Evolutionary conservation across 352 stramenopile genomes (phyloP).

Genomic region (Phytophthora citricola): DNA sequence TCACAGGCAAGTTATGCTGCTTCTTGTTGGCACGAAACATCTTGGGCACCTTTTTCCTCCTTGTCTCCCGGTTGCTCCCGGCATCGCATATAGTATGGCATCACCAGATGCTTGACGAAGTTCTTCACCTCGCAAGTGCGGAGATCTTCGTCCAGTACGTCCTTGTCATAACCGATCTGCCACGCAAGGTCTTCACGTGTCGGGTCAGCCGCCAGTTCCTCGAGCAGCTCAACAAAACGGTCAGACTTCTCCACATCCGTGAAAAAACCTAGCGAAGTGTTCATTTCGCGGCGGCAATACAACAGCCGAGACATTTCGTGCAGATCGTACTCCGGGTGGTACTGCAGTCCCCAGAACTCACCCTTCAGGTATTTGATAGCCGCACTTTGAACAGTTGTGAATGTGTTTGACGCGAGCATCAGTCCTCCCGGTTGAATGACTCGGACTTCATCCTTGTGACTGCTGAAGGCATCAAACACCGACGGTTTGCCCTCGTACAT

Average conservation of each 20-base stretch:
- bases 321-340: conserved; percentile 82
- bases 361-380: conserved; percentile 64
- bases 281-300: conserved; percentile 69
- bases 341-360: conserved; percentile 83
- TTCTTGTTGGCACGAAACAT: conserved; percentile 28
- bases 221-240: conserved; percentile 57
- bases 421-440: conserved; percentile 58
- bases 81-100: conserved; percentile 57
- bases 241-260: conserved; percentile 54
- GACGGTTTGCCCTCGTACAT: conserved; percentile 78
- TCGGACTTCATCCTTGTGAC: conserved; percentile 81
- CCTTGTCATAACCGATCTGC: conserved; percentile 64
- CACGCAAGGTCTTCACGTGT: conserved; percentile 65
- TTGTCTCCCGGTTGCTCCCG: conserved; percentile 13
- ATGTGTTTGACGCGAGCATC: conserved; percentile 61
- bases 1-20: conserved; percentile 20
- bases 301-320: conserved; percentile 79
- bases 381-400: conserved; percentile 68
- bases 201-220: conserved; percentile 61
- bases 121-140: conserved; percentile 77
- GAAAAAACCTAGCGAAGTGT: conserved; percentile 74
- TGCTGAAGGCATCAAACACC: conserved; percentile 78
- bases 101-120: conserved; percentile 74
- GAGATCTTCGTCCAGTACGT: conserved; percentile 74
- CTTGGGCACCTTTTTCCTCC: conserved; percentile 13